Conservation (phyloP, 2,329 filamentous ascomycete species). For the Salinomyces thailandicus region DNA sequence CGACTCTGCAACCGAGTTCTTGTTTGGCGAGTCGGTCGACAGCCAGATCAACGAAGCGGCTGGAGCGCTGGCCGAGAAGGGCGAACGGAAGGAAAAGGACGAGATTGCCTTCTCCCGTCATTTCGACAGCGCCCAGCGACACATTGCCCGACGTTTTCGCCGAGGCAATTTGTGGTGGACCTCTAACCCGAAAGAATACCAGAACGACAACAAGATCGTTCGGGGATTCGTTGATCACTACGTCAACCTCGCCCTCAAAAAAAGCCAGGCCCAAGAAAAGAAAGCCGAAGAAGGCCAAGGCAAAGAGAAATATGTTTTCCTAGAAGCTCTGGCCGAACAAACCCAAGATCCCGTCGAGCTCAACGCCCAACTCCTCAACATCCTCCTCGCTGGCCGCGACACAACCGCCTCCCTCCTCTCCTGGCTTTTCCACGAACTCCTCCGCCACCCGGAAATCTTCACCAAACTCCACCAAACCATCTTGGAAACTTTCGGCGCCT, state of each 20-base stretch:
- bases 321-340: slow-evolving; percentile 36
- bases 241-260: slow-evolving; percentile 35
- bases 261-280: slow-evolving; percentile 13
- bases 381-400: slow-evolving; percentile 61
- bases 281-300: slow-evolving; percentile 17
- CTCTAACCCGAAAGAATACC: slow-evolving; percentile 27
- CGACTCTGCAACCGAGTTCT: slow-evolving; percentile 41
- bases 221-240: slow-evolving; percentile 34
- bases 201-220: slow-evolving; percentile 31
- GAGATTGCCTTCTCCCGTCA: slow-evolving; percentile 33
- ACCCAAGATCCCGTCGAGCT: slow-evolving; percentile 35
- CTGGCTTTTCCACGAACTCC: slow-evolving; percentile 45
- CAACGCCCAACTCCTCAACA: slow-evolving; percentile 38
- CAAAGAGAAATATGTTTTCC: slow-evolving; percentile 35
- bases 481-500: slow-evolving; percentile 36
- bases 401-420: slow-evolving; percentile 45
- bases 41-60: slow-evolving; percentile 27
- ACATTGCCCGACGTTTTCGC: slow-evolving; percentile 28
- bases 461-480: slow-evolving; percentile 40
- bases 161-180: slow-evolving; percentile 27
- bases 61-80: slow-evolving; percentile 7
- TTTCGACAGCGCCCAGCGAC: slow-evolving; percentile 34
- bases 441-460: slow-evolving; percentile 41
- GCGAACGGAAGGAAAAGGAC: slow-evolving; percentile 4
- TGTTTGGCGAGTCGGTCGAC: slow-evolving; percentile 34